Evolutionary conservation across 1,284 basidiomycete genomes (phyloP).

Genomic region (Boletus hoseneyae): DNA sequence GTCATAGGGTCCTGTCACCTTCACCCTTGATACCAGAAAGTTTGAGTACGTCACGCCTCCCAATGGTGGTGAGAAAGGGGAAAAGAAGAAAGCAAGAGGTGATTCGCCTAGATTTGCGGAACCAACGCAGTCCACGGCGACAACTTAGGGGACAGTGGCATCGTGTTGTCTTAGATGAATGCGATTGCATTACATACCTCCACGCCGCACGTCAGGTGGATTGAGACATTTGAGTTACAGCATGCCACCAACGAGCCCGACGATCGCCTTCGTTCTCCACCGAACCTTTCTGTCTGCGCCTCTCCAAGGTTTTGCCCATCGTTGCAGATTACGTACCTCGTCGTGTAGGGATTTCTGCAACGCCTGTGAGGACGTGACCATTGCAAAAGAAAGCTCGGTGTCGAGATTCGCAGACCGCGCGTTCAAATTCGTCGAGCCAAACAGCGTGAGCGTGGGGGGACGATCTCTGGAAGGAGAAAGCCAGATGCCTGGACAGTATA

Average conservation of each 20-base stretch:
- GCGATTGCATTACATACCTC: not conserved
- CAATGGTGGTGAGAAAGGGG: conserved; percentile 9
- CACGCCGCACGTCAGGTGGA: not conserved
- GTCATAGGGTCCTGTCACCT: conserved; percentile 74
- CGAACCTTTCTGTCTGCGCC: conserved; percentile 68
- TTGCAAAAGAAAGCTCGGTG: conserved; percentile 88
- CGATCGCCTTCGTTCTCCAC: conserved; percentile 63
- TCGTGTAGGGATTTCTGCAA: conserved; percentile 41
- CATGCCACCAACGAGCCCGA: conserved; percentile 67
- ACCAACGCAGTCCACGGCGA: not conserved
- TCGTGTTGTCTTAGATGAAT: conserved; percentile 6
- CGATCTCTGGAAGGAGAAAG: conserved; percentile 55
- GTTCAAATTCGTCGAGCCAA: conserved; percentile 96
- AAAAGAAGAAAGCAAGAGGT: conserved; percentile 8
- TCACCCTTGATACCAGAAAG: conserved; percentile 77
- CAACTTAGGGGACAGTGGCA: not conserved
- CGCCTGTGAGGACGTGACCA: conserved; percentile 60
- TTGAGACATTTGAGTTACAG: conserved; percentile 28
- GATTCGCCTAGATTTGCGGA: conserved; percentile 5
- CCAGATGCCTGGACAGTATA: conserved; percentile 69
- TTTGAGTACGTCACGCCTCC: conserved; percentile 45
- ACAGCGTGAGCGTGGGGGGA: conserved; percentile 75
- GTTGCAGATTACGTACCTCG: conserved; percentile 47
- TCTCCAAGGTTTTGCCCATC: conserved; percentile 51
- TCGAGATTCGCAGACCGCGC: conserved; percentile 89